Evolutionary conservation across 768 basidiomycete genomes (phyloP).

Genomic region (Zangia roseola): DNA sequence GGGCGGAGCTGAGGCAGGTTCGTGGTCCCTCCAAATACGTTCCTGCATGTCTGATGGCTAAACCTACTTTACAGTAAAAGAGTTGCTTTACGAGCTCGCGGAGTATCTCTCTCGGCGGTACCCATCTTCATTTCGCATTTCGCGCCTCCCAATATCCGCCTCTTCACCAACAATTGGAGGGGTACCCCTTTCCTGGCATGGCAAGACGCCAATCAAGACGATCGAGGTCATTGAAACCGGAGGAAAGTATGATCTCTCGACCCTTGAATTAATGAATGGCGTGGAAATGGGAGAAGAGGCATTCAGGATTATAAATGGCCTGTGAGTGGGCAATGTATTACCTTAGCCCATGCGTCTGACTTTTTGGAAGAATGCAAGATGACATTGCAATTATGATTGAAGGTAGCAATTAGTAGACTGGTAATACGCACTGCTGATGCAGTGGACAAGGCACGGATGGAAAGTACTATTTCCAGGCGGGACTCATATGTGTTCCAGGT

Average conservation of each 20-base stretch:
- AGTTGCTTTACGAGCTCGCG: slow-evolving; percentile 66
- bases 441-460: slow-evolving; percentile 56
- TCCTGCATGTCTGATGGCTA: neutral
- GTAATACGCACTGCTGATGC: neutral
- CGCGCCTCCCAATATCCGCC: slow-evolving; percentile 32
- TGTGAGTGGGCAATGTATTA: slow-evolving; percentile 45
- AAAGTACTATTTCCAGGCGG: slow-evolving; percentile 74
- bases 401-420: slow-evolving; percentile 32
- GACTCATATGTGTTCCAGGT: slow-evolving; percentile 69
- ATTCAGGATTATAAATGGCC: slow-evolving; percentile 56
- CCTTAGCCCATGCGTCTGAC: neutral
- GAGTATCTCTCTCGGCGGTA: slow-evolving; percentile 70
- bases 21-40: neutral
- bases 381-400: slow-evolving; percentile 63
- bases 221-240: slow-evolving; percentile 54
- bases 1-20: slow-evolving; percentile 35
- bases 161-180: slow-evolving; percentile 19
- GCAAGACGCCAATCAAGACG: slow-evolving; percentile 47
- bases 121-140: slow-evolving; percentile 55
- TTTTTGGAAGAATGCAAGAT: slow-evolving; percentile 46
- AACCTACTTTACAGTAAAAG: slow-evolving; percentile 45
- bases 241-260: slow-evolving; percentile 52
- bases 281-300: slow-evolving; percentile 48
- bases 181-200: slow-evolving; percentile 39
- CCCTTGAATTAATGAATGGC: slow-evolving; percentile 25